Conservation (phyloP, 345 rosid species). For the Draba incana region DNA sequence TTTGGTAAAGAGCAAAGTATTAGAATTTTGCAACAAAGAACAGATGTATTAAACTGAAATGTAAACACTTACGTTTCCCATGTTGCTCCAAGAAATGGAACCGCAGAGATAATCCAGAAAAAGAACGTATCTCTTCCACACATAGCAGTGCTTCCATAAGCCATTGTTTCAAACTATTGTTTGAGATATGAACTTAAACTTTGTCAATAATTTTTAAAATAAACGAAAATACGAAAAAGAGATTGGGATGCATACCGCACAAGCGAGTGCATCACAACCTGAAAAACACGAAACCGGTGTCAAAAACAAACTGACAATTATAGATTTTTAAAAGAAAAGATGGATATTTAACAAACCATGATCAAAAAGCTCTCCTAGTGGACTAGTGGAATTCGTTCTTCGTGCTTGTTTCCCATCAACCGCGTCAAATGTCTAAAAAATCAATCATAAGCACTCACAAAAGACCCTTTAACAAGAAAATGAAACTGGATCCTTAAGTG, state of each 20-base stretch:
- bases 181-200: too few species aligned
- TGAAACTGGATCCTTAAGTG: conserved; percentile 7
- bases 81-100: conserved; percentile 92
- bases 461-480: neutral
- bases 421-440: conserved; percentile 90
- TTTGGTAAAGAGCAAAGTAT: conserved; percentile 16
- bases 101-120: conserved; percentile 96
- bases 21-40: neutral
- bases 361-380: conserved; percentile 94
- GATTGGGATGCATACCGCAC: conserved; percentile 69
- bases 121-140: conserved; percentile 89
- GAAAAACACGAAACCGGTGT: conserved; percentile 35
- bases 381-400: conserved; percentile 84
- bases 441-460: conserved; percentile 11
- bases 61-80: conserved; percentile 84
- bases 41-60: conserved; percentile 2
- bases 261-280: conserved; percentile 99
- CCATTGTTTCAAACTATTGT: conserved; percentile 75
- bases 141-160: conserved; percentile 93
- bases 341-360: conserved; percentile 54
- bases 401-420: conserved; percentile 99
- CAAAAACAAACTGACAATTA: conserved; percentile 6
- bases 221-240: neutral
- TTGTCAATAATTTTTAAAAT: neutral
- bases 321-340: neutral